Conservation (phyloP, 345 rosid species). For the Dipteronia dyeriana region DNA sequence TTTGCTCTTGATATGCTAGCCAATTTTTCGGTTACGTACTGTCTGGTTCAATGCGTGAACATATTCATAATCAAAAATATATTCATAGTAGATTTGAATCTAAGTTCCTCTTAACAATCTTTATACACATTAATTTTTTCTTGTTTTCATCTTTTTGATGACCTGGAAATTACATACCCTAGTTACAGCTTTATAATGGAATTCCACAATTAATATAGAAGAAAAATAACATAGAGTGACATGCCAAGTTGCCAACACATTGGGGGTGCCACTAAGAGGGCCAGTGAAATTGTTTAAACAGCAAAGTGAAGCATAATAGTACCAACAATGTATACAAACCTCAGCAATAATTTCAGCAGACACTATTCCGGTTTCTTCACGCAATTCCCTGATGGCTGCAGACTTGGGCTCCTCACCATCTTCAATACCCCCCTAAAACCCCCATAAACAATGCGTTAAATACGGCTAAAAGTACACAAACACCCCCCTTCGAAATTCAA, state of each 20-base stretch:
- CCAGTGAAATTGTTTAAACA: neutral
- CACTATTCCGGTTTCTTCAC: constrained; percentile 87
- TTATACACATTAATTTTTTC: neutral
- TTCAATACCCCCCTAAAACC: constrained; percentile 83
- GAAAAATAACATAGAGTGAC: neutral
- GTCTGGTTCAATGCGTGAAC: neutral
- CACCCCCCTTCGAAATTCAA: neutral
- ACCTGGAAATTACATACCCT: neutral
- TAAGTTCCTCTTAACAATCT: neutral
- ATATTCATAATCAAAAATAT: neutral
- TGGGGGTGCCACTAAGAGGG: neutral
- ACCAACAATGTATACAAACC: constrained; percentile 39
- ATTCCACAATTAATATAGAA: neutral
- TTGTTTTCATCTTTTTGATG: neutral
- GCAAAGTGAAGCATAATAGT: constrained; percentile 4
- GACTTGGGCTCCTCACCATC: constrained; percentile 91
- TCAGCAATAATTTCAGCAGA: constrained; percentile 84
- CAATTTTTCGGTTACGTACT: neutral
- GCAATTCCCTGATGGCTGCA: constrained; percentile 84
- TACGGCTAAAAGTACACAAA: constrained; percentile 11
- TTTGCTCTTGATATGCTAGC: neutral
- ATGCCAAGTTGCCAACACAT: neutral
- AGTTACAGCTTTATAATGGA: neutral
- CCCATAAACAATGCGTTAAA: constrained; percentile 2
- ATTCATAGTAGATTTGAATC: neutral